These are phyloP conservation scores for Chrysanthemum seticuspe DNA, from an alignment of 129 eudicot species.

Conservation along the genomic window DNA sequence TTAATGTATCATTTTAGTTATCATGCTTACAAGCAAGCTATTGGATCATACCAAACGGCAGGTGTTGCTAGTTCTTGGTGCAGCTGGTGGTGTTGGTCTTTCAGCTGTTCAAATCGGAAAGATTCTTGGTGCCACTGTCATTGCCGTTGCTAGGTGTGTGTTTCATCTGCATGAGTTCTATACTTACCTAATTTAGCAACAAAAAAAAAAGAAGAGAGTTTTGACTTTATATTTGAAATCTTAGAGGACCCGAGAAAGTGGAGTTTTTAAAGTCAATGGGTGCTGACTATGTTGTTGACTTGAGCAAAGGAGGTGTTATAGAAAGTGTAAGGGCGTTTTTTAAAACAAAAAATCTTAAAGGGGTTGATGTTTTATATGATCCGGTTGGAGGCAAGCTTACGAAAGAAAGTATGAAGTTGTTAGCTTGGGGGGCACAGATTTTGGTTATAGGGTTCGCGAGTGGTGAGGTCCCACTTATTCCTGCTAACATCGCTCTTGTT, in stretches of 20 bases:
- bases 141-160: conserved; percentile 90
- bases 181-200: not conserved
- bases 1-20: not conserved
- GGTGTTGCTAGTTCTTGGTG: conserved; percentile 97
- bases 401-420: conserved; percentile 73
- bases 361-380: conserved; percentile 91
- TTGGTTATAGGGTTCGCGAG: conserved; percentile 93
- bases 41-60: conserved; percentile 20
- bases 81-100: conserved; percentile 98
- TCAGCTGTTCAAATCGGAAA: conserved; percentile 98
- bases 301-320: conserved; percentile 53
- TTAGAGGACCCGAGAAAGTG: conserved; percentile 68
- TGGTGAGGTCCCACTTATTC: conserved; percentile 90
- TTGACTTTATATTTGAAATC: conserved; percentile 16
- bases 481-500: conserved; percentile 92
- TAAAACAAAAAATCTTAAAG: conserved; percentile 66
- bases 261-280: conserved; percentile 70
- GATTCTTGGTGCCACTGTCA: conserved; percentile 75
- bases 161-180: not conserved
- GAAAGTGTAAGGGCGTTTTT: conserved; percentile 77
- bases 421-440: conserved; percentile 97
- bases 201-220: not conserved
- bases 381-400: conserved; percentile 97
- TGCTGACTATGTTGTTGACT: conserved; percentile 86
- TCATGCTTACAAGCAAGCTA: not conserved